Base-by-base conservation (phyloP, 306 rosid genomes). In the Casuarina equisetifolia region DNA sequence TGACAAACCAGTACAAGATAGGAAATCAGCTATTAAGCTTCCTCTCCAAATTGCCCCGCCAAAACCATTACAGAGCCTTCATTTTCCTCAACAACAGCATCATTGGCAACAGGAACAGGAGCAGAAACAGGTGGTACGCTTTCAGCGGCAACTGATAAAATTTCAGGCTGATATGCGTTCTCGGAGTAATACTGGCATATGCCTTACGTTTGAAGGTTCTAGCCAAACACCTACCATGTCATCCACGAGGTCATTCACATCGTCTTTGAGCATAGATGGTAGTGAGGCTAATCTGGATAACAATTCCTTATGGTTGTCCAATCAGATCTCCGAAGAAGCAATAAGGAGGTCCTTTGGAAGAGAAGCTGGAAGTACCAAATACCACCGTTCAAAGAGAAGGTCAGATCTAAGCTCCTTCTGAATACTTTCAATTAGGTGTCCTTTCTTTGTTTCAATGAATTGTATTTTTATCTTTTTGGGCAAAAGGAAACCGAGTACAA, bases 181-280 rank as follows among this genome's bases (percentile, higher is more conserved):
- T 48, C 83, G 88, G 92, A 88, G 68, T 84, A 88, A 85, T 46
- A 92, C 90, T 53, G 95, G 97, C 73, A 85, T 89, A 69, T 89
- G 76, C 87, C 87, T 95, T 80, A 96, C 86, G 66, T 96, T 96
- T 73, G 99, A 96, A 69, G 84, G 90, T 76, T 86, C 98, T 74
- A 91, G 91, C 70, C 86, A 95, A 85, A 91, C 96, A 20, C 91
- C 91, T 4, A 89, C 97, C 80, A 87, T 95, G 90, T 90, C 99
- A 49, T 96, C 98, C 35, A 91, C 85, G 13, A 90, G 97, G 70
- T 91, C 98, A 76, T 96, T 96, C 84, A 90, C 91, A 75, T 92
- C 99, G 35, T 96, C 99, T 9, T 79, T 96, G 89, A 96, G 99
- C 81, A 86, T 96, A 69, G 99, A 96, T 64, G 97, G 97, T 64